These are phyloP conservation scores for Carpinus fangiana DNA, from an alignment of 306 rosid species.

Conservation along the genomic window DNA sequence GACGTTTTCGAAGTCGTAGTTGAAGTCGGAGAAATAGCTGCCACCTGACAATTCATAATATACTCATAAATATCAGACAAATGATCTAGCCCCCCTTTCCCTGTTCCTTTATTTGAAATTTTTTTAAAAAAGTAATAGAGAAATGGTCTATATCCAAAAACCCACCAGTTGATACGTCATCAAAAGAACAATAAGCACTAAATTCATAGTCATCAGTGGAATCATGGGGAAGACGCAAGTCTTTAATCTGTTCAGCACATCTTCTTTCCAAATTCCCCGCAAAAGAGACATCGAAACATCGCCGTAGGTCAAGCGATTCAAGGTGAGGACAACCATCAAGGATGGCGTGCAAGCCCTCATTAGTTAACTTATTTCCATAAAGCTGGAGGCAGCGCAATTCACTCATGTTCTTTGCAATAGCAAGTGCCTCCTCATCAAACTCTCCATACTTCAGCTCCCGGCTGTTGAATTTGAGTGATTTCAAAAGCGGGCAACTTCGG, in stretches of 20 bases:
- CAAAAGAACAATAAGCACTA: neutral
- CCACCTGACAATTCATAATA: too few relatives aligned
- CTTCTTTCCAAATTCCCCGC: slow-evolving; percentile 37
- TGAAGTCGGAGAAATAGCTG: too few relatives aligned
- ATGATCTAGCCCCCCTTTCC: too few relatives aligned
- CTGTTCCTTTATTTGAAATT: too few relatives aligned
- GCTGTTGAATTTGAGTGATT: slow-evolving; percentile 37
- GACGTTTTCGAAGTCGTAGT: too few relatives aligned
- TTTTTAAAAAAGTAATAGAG: too few relatives aligned
- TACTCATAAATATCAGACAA: too few relatives aligned
- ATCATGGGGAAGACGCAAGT: slow-evolving; percentile 47
- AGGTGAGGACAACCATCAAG: slow-evolving; percentile 67
- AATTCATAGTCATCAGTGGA: slow-evolving; percentile 37
- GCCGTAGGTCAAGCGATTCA: slow-evolving; percentile 65
- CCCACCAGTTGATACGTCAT: too few relatives aligned
- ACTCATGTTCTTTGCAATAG: slow-evolving; percentile 50
- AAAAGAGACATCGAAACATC: slow-evolving; percentile 45
- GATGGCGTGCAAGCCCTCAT: slow-evolving; percentile 55
- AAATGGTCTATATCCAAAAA: too few relatives aligned
- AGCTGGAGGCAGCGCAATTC: slow-evolving; percentile 57
- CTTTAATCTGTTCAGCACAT: slow-evolving; percentile 48
- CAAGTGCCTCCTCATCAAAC: slow-evolving; percentile 47
- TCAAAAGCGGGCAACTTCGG: slow-evolving; percentile 47
- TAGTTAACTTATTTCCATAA: slow-evolving; percentile 52
- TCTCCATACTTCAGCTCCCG: neutral